These are phyloP conservation scores for Flaveria bidentis DNA, from an alignment of 129 eudicot species.

Conservation along the genomic window DNA sequence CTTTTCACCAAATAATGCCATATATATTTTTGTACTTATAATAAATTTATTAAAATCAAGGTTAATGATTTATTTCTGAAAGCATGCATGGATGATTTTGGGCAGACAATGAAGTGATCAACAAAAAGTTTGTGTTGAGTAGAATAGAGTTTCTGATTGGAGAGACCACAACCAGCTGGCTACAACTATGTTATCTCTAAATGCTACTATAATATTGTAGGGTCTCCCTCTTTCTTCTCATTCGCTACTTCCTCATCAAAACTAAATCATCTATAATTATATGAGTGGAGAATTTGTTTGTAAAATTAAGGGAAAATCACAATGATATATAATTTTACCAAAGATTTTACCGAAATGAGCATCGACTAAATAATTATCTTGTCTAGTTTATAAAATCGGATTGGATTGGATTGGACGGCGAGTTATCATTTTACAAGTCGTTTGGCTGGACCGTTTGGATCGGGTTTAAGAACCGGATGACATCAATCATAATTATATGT, in stretches of 20 bases:
- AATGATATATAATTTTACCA: no score
- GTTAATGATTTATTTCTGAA: background rate
- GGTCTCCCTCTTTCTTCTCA: constrained; percentile 19
- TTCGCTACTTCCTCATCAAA: background rate
- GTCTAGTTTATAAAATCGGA: no score
- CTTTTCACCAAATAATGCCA: no score
- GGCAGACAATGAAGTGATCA: constrained; percentile 11
- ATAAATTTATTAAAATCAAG: background rate
- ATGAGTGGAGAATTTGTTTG: background rate
- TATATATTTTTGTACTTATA: no score
- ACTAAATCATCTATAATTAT: background rate
- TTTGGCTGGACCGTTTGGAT: no score
- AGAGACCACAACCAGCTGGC: constrained; percentile 9
- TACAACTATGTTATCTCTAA: constrained; percentile 12
- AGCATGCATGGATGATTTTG: background rate
- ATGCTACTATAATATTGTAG: background rate
- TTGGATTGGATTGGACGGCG: no score
- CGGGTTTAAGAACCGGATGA: no score
- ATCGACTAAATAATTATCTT: no score
- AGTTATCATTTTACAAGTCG: no score
- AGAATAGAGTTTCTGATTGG: background rate
- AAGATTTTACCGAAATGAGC: no score
- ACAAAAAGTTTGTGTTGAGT: background rate
- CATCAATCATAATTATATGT: no score
- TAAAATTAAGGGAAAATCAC: background rate